Evolutionary conservation across 1,284 basidiomycete species (phyloP).

Genomic region (Naganishia albida): DNA sequence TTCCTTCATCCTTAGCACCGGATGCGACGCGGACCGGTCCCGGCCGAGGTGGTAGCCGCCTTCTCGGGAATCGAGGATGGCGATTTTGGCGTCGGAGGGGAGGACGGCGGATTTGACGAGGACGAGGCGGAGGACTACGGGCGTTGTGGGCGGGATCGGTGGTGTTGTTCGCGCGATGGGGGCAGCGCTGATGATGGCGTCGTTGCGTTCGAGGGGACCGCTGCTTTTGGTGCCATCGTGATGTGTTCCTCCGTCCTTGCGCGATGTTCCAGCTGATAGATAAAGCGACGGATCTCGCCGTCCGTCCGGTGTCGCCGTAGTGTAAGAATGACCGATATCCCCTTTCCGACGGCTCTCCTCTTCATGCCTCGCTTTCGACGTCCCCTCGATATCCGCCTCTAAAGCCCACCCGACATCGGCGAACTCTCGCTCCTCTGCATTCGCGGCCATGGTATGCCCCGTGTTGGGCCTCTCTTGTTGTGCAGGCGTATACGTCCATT

Average conservation of each 20-base stretch:
- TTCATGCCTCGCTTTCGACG: neutral
- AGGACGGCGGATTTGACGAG: conserved; percentile 40
- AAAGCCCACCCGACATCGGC: conserved; percentile 29
- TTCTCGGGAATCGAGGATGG: conserved; percentile 48
- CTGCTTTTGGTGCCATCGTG: neutral
- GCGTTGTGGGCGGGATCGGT: conserved; percentile 1
- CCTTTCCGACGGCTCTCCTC: neutral
- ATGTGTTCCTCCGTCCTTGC: neutral
- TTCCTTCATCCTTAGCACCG: conserved; percentile 48
- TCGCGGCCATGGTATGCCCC: neutral
- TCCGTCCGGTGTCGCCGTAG: neutral
- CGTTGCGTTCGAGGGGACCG: neutral
- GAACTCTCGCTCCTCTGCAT: conserved; percentile 15
- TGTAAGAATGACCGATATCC: neutral
- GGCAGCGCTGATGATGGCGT: neutral
- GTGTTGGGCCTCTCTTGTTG: neutral
- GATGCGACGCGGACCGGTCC: conserved; percentile 43
- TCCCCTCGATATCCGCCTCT: conserved; percentile 7
- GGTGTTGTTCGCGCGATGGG: neutral
- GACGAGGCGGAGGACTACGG: conserved; percentile 48
- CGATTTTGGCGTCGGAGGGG: conserved; percentile 35
- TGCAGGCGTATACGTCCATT: conserved; percentile 14
- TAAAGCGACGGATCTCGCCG: too few species aligned
- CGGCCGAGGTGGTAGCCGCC: conserved; percentile 49
- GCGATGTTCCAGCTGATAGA: neutral